Conservation (phyloP, 2,329 filamentous ascomycete genomes). For the Pseudopyricularia cyperi region DNA sequence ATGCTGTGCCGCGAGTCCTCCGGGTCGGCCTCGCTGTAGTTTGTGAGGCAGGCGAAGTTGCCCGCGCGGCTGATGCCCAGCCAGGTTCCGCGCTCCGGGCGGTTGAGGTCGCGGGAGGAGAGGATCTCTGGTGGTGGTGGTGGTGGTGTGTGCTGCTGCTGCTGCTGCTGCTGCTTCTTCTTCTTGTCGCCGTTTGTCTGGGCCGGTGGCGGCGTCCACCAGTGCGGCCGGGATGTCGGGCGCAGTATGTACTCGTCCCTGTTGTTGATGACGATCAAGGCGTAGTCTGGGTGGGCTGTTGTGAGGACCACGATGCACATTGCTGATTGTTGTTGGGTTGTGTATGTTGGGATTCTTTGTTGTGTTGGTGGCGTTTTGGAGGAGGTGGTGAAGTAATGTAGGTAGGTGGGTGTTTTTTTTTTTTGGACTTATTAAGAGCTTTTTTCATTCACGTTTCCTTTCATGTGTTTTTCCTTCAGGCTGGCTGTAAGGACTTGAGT, state of each 20-base stretch:
- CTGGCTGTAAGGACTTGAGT: not conserved
- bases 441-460: too few species aligned
- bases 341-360: not conserved
- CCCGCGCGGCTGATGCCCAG: constrained; percentile 48
- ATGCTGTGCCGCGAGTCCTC: constrained; percentile 38
- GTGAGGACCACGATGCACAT: constrained; percentile 74
- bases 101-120: constrained; percentile 48
- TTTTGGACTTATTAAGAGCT: too few species aligned
- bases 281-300: constrained; percentile 62
- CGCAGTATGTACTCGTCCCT: constrained; percentile 60
- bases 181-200: constrained; percentile 4
- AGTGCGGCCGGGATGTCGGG: constrained; percentile 50
- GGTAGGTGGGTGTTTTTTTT: too few species aligned
- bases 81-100: constrained; percentile 52
- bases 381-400: too few species aligned
- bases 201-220: constrained; percentile 33
- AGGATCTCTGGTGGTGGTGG: constrained; percentile 27
- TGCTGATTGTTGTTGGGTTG: constrained; percentile 4
- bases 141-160: not conserved
- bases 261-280: constrained; percentile 65
- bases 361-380: not conserved
- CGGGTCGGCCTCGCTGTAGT: constrained; percentile 45
- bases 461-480: too few species aligned
- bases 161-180: constrained; percentile 5
- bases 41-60: constrained; percentile 51